Evolutionary conservation across 257 asterid species (phyloP).

Genomic region (Solanum ossicruentum): DNA sequence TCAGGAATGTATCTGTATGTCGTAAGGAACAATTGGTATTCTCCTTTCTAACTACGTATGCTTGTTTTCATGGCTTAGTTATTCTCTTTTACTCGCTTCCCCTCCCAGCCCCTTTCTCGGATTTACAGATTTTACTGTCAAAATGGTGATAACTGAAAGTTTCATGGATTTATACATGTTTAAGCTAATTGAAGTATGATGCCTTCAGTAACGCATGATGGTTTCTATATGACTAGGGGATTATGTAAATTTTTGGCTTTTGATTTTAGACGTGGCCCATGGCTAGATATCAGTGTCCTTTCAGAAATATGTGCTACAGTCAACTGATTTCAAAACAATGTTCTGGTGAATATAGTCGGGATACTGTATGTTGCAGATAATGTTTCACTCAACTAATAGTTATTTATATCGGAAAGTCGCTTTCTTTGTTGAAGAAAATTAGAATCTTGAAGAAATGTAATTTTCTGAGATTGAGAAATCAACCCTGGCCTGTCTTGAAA

Average conservation of each 20-base stretch:
- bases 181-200: neutral
- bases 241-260: neutral
- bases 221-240: neutral
- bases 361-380: neutral
- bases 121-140: neutral
- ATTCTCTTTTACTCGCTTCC: neutral
- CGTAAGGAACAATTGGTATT: neutral
- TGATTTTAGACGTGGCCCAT: neutral
- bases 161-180: neutral
- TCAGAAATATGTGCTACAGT: neutral
- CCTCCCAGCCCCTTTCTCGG: neutral
- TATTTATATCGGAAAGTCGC: too few species aligned
- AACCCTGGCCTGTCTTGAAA: neutral
- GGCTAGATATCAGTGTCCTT: neutral
- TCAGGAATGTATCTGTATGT: neutral
- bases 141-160: neutral
- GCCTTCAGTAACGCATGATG: neutral
- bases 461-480: too few species aligned
- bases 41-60: neutral
- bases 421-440: too few species aligned
- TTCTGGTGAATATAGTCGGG: neutral
- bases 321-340: neutral
- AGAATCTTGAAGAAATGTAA: too few species aligned
- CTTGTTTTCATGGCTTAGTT: neutral
- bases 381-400: too few species aligned